Evolutionary conservation across 768 basidiomycete genomes (phyloP).

Genomic region (Rhizopogon vinicolor): DNA sequence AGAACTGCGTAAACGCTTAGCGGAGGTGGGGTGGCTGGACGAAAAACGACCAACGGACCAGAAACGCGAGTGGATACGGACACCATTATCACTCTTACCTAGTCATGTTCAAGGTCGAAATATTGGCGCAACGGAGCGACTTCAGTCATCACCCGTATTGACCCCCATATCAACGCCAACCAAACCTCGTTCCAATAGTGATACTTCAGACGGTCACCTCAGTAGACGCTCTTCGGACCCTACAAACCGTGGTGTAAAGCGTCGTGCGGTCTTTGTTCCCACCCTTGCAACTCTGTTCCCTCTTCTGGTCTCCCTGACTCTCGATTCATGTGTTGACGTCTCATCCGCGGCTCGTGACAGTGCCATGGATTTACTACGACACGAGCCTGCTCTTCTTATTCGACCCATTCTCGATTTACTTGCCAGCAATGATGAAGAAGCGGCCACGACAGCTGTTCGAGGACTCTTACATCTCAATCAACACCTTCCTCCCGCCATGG

Average conservation of each 20-base stretch:
- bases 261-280: conserved; percentile 64
- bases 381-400: conserved; percentile 65
- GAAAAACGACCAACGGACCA: conserved; percentile 53
- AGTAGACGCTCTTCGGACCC: conserved; percentile 33
- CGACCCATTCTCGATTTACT: conserved; percentile 61
- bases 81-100: conserved; percentile 65
- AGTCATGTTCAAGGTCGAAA: conserved; percentile 50
- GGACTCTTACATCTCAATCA: conserved; percentile 54
- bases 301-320: conserved; percentile 46
- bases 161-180: conserved; percentile 31
- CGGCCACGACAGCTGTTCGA: conserved; percentile 49
- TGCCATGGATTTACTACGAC: conserved; percentile 64
- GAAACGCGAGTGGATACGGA: conserved; percentile 52
- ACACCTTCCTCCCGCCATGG: conserved; percentile 56
- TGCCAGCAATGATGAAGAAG: conserved; percentile 41
- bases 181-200: conserved; percentile 17
- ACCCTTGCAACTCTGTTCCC: conserved; percentile 52
- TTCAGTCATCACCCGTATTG: conserved; percentile 26
- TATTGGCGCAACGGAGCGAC: conserved; percentile 26
- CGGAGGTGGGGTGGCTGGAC: conserved; percentile 73
- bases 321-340: conserved; percentile 49
- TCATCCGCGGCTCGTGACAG: conserved; percentile 53
- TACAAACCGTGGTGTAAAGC: conserved; percentile 50
- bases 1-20: conserved; percentile 60
- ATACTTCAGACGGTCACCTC: conserved; percentile 29